phyloP scores from a whole-genome alignment of 1,139 yeast species.

The Yamadazyma dushanensis region DNA sequence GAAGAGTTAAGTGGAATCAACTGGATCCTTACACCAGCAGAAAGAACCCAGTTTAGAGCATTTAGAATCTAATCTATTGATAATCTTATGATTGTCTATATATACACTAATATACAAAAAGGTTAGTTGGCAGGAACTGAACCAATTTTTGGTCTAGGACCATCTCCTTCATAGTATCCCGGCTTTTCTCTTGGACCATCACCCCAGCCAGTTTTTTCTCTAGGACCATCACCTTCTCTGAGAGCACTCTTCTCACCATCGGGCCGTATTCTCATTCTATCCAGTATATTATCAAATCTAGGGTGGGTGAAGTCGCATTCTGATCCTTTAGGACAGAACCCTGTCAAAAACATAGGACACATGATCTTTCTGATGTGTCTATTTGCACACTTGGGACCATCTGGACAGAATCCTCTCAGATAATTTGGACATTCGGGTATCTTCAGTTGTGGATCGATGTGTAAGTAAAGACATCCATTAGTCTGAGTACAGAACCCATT shows the following conservation, averaged over 20 bases:
- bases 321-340: constrained; percentile 85
- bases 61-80: constrained; percentile 28
- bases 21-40: constrained; percentile 82
- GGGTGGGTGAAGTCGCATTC: constrained; percentile 64
- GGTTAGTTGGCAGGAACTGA: too few species aligned
- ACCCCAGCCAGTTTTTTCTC: not conserved
- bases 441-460: constrained; percentile 85
- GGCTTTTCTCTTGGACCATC: too few species aligned
- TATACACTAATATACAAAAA: constrained; percentile 4
- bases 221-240: not conserved
- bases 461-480: constrained; percentile 91
- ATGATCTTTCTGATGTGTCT: constrained; percentile 77
- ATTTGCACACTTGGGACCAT: constrained; percentile 83
- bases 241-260: constrained; percentile 26
- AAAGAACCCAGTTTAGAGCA: constrained; percentile 59
- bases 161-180: not conserved
- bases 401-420: constrained; percentile 86
- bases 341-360: constrained; percentile 84
- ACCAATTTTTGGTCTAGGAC: too few species aligned
- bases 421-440: constrained; percentile 86
- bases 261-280: constrained; percentile 51
- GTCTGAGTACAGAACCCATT: constrained; percentile 94
- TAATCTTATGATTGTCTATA: not conserved
- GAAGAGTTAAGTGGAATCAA: constrained; percentile 53
- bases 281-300: constrained; percentile 49